These are phyloP conservation scores for Bruguiera parviflora DNA, from an alignment of 345 rosid species.

Conservation along the genomic window DNA sequence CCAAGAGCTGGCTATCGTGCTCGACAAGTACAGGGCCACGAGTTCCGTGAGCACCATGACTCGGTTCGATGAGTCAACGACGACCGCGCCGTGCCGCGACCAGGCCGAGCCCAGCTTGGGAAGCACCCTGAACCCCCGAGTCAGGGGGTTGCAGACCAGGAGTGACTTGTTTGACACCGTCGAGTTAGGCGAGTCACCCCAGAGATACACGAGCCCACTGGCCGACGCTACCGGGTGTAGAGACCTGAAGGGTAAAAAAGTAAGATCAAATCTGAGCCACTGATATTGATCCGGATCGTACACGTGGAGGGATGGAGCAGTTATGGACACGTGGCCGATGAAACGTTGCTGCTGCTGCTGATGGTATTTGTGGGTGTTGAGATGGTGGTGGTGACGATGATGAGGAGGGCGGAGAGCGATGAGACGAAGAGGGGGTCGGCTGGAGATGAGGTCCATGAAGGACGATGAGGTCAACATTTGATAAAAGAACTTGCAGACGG, in stretches of 20 bases:
- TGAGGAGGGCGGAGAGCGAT: slow-evolving; percentile 73
- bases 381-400: slow-evolving; percentile 33
- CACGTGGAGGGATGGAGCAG: slow-evolving; percentile 44
- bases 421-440: slow-evolving; percentile 54
- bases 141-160: slow-evolving; percentile 77
- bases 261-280: slow-evolving; percentile 70
- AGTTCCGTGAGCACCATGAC: slow-evolving; percentile 85
- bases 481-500: slow-evolving; percentile 63
- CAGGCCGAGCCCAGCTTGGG: slow-evolving; percentile 97
- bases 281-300: slow-evolving; percentile 56
- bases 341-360: slow-evolving; percentile 10
- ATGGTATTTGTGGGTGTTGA: too few species aligned
- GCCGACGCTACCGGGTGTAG: slow-evolving; percentile 80
- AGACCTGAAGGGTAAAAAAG: slow-evolving; percentile 70
- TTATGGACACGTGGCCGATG: neutral
- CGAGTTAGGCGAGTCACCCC: slow-evolving; percentile 54
- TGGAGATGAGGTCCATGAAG: slow-evolving; percentile 50
- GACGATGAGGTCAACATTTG: slow-evolving; percentile 44
- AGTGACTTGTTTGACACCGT: slow-evolving; percentile 58
- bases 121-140: slow-evolving; percentile 57
- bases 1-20: slow-evolving; percentile 43
- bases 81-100: slow-evolving; percentile 85
- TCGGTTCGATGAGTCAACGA: slow-evolving; percentile 62
- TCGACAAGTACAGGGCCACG: slow-evolving; percentile 65
- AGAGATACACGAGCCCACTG: slow-evolving; percentile 64